These are phyloP conservation scores for Hymenotorrendiella dingleyae DNA, from an alignment of 2,329 filamentous ascomycete genomes.

Conservation along the genomic window DNA sequence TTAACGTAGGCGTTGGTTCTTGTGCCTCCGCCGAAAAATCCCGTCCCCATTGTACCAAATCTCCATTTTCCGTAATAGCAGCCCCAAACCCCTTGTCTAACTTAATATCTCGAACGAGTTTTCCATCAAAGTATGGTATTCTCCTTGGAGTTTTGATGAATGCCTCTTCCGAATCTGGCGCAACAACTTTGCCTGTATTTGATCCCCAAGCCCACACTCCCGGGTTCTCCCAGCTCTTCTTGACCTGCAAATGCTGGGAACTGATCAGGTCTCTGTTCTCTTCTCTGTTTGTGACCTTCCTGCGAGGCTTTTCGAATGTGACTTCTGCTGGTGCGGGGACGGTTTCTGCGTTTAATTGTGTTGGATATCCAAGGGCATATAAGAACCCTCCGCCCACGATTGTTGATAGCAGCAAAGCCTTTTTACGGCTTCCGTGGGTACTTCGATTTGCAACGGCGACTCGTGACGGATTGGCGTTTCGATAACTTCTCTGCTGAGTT, in stretches of 20 bases:
- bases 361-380: conserved; percentile 23
- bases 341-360: conserved; percentile 24
- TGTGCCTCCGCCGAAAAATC: conserved; percentile 62
- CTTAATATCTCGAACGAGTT: conserved; percentile 81
- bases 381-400: conserved; percentile 21
- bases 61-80: conserved; percentile 80
- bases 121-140: conserved; percentile 76
- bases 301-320: conserved; percentile 61
- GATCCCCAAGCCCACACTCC: conserved; percentile 94
- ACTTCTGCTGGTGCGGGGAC: conserved; percentile 42
- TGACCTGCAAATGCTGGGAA: conserved; percentile 82
- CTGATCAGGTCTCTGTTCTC: conserved; percentile 72
- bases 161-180: conserved; percentile 71
- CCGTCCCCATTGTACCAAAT: conserved; percentile 86
- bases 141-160: conserved; percentile 75
- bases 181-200: conserved; percentile 78
- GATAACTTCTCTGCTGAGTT: conserved; percentile 19
- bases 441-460: conserved; percentile 14
- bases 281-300: conserved; percentile 55
- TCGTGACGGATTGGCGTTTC: conserved; percentile 11
- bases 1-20: conserved; percentile 65
- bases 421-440: conserved; percentile 5
- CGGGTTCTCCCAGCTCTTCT: conserved; percentile 72
- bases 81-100: conserved; percentile 76
- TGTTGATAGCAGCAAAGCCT: conserved; percentile 18